Conservation (phyloP, 208 protist genomes). For the Ichthyophonus hoferi region DNA sequence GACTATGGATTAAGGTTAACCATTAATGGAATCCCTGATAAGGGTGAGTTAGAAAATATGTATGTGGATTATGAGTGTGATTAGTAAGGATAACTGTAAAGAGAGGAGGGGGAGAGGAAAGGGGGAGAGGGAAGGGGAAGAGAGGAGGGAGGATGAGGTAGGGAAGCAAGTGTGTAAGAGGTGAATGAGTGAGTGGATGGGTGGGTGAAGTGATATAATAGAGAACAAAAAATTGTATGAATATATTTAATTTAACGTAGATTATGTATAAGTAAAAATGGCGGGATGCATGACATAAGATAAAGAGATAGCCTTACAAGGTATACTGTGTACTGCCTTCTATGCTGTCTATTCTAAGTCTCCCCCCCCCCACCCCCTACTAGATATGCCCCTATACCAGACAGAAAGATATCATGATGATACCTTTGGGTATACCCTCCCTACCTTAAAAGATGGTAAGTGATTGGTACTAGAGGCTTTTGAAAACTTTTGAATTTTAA, state of each 20-base stretch:
- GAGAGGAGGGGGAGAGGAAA: background rate
- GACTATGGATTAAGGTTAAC: background rate
- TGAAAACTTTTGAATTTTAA: too few species aligned
- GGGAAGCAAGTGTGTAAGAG: background rate
- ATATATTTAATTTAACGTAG: too few species aligned
- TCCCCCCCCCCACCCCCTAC: background rate
- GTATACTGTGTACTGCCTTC: too few species aligned
- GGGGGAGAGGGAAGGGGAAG: background rate
- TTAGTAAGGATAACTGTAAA: too few species aligned
- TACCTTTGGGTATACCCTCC: background rate
- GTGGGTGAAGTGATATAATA: too few species aligned
- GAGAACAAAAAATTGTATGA: too few species aligned
- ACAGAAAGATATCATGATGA: background rate
- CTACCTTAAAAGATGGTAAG: background rate
- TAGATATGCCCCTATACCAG: constrained; percentile 5
- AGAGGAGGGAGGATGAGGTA: background rate
- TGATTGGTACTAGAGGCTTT: too few species aligned
- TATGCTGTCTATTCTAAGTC: background rate
- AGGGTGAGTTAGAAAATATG: too few species aligned
- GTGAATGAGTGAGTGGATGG: background rate
- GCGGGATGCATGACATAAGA: too few species aligned
- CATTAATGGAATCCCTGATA: background rate
- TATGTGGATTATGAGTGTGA: too few species aligned
- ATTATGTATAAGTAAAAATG: too few species aligned
- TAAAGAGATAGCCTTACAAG: too few species aligned